Percentiles rank a stretch among this genome's conserved stretches.
These are phyloP conservation scores for Pleurotus sapidus DNA, from an alignment of 768 basidiomycete genomes.

Conservation along the genomic window DNA sequence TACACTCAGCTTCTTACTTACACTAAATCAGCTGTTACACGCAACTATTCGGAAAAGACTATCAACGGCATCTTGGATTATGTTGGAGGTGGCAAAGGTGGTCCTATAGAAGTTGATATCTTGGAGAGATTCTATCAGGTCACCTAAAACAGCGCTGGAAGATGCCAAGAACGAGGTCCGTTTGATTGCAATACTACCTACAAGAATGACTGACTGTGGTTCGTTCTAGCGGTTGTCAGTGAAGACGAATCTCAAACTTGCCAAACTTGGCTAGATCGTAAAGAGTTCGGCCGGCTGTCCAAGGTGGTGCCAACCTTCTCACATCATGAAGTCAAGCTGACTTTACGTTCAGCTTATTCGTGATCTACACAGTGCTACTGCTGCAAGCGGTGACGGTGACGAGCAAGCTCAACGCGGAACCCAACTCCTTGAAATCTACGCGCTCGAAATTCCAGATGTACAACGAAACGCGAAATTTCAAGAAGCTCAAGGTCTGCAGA, in stretches of 20 bases:
- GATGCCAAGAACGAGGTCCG: slow-evolving; percentile 95
- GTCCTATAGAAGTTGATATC: slow-evolving; percentile 75
- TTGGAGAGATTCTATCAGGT: slow-evolving; percentile 95
- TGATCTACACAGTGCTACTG: slow-evolving; percentile 70
- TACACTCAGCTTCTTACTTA: slow-evolving; percentile 88
- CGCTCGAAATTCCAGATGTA: slow-evolving; percentile 99
- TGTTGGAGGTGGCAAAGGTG: slow-evolving; percentile 87
- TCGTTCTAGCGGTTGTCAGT: slow-evolving; percentile 75
- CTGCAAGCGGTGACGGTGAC: slow-evolving; percentile 58
- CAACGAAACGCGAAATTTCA: slow-evolving; percentile 92
- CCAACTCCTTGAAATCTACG: slow-evolving; percentile 93
- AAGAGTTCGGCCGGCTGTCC: slow-evolving; percentile 82
- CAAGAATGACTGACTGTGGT: too few relatives aligned
- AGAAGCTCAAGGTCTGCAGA: slow-evolving; percentile 80
- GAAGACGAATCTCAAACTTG: slow-evolving; percentile 96
- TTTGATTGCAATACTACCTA: neutral
- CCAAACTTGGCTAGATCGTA: slow-evolving; percentile 97
- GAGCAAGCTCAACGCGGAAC: slow-evolving; percentile 94
- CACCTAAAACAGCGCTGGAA: slow-evolving; percentile 85
- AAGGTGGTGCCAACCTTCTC: slow-evolving; percentile 46
- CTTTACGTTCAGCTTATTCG: slow-evolving; percentile 56
- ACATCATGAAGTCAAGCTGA: neutral
- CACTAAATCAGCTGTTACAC: slow-evolving; percentile 92
- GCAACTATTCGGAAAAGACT: slow-evolving; percentile 96
- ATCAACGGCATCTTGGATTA: slow-evolving; percentile 99